These are phyloP conservation scores for Volutella citrinella DNA, from an alignment of 2,329 filamentous ascomycete genomes.

Conservation along the genomic window DNA sequence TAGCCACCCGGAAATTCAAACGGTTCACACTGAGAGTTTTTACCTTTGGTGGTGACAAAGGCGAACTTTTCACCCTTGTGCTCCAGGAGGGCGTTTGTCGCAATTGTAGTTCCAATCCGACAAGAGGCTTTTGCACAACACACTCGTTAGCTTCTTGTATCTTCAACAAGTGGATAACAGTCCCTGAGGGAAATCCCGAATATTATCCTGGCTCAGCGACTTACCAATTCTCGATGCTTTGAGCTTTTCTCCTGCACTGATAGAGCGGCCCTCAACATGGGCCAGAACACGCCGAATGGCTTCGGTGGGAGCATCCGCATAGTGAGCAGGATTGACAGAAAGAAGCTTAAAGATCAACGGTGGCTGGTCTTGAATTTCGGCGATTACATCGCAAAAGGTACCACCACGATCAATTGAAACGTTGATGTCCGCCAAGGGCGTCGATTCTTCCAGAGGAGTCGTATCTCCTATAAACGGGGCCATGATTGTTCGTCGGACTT, in stretches of 20 bases:
- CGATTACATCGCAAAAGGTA: constrained; percentile 72
- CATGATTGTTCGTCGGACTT: too few relatives aligned
- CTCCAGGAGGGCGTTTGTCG: constrained; percentile 85
- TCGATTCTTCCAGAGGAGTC: too few relatives aligned
- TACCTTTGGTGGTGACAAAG: constrained; percentile 80
- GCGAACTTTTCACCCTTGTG: constrained; percentile 84
- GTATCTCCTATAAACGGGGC: too few relatives aligned
- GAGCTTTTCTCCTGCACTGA: constrained; percentile 72
- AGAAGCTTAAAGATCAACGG: constrained; percentile 71
- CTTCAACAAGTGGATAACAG: too few relatives aligned
- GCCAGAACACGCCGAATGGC: constrained; percentile 84
- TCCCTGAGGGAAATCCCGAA: constrained; percentile 84
- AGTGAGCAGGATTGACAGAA: constrained; percentile 85
- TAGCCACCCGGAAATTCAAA: background rate
- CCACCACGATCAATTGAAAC: constrained; percentile 78
- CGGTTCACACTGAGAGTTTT: constrained; percentile 43
- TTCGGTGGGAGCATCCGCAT: constrained; percentile 83
- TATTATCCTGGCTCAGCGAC: constrained; percentile 44
- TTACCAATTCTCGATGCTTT: background rate
- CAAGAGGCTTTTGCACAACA: too few relatives aligned
- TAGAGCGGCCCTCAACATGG: constrained; percentile 67
- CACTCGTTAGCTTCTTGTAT: too few relatives aligned
- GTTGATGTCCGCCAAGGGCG: too few relatives aligned
- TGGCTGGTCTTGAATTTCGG: background rate
- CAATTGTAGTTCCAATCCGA: constrained; percentile 94